Evolutionary conservation across 192 early-diverging fungal species (phyloP), one percentile per base, ranked within the genome.

Genomic region (Umbelopsis vinacea): DNA sequence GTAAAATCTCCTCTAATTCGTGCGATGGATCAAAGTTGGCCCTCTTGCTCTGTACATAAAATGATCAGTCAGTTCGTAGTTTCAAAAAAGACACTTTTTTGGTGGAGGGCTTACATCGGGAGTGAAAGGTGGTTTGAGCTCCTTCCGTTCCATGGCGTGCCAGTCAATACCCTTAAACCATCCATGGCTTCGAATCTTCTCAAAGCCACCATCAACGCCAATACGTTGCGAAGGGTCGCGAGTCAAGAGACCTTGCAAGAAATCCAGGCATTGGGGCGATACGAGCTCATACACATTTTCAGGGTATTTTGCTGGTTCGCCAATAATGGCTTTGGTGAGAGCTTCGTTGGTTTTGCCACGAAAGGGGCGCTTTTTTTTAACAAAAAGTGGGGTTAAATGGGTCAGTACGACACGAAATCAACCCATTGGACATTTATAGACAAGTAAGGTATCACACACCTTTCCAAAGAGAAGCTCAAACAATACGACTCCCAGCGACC

Each of bases 21-120:
- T 97, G 91, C 26, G 95, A 94, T 9, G 94, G 94, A 84, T 99
- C 97, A 80, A 97, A 98, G 75, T 99, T 99, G 53, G 93, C 90
- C 22, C 88, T 82, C 76, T 96, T 94, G 60, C 86, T 84, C 93
- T 95, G 45, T 29, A 50, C 19, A 4, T 24, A 12, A 8, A 8
- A 19, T 14, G 38, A 8, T 10, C 11, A 6, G 38, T 12, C 33
- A 17, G 29, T 37, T 19, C 3, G 26, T 37, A 37, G 17, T 35
- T 29, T 14, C 2, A 63, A 5, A 29, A 14, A 19, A 29, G 2
- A 37, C 0, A 14, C 15, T 50, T 50, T 21, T 15, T 29, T 29
- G 12, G 29, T 6, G 46, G 29, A 8, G 60, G 0, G 35, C 66
- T 67, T 77, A 77, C 76, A 63, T 77, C 76, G 23, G 76, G 76